Conservation (phyloP, 1,139 yeast species). For the Hyphopichia pseudoburtonii region DNA sequence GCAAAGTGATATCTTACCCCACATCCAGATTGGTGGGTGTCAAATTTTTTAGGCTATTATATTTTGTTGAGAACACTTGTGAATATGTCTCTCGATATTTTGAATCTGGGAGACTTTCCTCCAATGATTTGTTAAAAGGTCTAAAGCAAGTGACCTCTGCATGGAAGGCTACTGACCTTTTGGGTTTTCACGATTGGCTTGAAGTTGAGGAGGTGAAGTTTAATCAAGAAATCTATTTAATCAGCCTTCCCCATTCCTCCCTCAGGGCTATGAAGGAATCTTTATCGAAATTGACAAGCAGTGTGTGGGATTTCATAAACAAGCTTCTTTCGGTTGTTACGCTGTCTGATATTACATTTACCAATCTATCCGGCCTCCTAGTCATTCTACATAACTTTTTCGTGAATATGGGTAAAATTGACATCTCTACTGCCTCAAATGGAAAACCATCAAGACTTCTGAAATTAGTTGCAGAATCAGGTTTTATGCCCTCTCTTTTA, state of each 20-base stretch:
- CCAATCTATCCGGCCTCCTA: conserved; percentile 10
- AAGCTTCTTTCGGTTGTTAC: neutral
- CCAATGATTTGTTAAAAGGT: conserved; percentile 19
- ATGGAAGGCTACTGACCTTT: conserved; percentile 29
- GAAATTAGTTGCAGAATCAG: neutral
- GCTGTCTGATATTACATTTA: neutral
- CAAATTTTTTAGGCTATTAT: conserved; percentile 28
- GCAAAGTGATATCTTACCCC: conserved; percentile 5
- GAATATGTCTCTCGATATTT: conserved; percentile 27
- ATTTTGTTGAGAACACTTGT: conserved; percentile 37
- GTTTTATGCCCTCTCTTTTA: neutral
- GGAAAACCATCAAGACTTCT: conserved; percentile 5
- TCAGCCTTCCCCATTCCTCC: conserved; percentile 7
- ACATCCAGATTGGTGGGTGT: conserved; percentile 11
- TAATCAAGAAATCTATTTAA: conserved; percentile 9
- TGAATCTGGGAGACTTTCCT: conserved; percentile 6
- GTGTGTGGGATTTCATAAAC: neutral
- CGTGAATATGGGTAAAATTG: conserved; percentile 20
- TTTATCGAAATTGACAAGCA: neutral
- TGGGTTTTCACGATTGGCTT: conserved; percentile 35
- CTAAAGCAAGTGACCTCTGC: conserved; percentile 19
- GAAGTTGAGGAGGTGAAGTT: conserved; percentile 15
- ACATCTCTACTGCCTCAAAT: conserved; percentile 8
- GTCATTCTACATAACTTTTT: conserved; percentile 23
- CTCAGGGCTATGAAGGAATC: conserved; percentile 6